phyloP scores from a whole-genome alignment of 768 basidiomycete genomes.

The Holtermannia corniformis region DNA sequence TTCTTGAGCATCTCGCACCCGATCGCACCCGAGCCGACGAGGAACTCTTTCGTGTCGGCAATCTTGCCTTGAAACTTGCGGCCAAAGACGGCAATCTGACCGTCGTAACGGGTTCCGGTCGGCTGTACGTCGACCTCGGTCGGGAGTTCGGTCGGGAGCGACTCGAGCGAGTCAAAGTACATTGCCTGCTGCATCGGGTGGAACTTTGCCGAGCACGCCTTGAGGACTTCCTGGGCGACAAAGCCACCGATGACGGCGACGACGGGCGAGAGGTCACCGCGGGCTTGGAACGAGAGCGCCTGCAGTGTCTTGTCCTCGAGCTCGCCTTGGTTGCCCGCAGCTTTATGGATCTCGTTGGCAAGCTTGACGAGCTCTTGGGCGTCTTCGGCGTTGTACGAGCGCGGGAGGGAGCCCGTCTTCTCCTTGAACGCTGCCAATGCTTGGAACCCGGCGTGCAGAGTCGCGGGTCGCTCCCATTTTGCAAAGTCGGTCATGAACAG shows the following conservation, averaged over 20 bases:
- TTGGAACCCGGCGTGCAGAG: slow-evolving; percentile 89
- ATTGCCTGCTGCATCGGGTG: slow-evolving; percentile 89
- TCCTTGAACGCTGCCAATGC: slow-evolving; percentile 70
- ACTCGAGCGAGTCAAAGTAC: slow-evolving; percentile 97
- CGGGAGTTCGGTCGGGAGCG: slow-evolving; percentile 65
- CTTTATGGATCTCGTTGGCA: slow-evolving; percentile 57
- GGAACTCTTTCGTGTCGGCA: slow-evolving; percentile 78
- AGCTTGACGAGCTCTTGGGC: slow-evolving; percentile 61
- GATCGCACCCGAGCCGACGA: slow-evolving; percentile 97
- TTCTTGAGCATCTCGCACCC: slow-evolving; percentile 99
- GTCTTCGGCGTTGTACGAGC: slow-evolving; percentile 72
- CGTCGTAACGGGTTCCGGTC: slow-evolving; percentile 74
- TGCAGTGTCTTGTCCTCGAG: slow-evolving; percentile 67
- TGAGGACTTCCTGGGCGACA: slow-evolving; percentile 94
- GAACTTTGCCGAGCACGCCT: slow-evolving; percentile 96
- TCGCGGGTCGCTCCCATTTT: slow-evolving; percentile 85
- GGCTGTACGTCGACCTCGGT: slow-evolving; percentile 77
- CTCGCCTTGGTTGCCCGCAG: slow-evolving; percentile 51
- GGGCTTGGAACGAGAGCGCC: slow-evolving; percentile 82
- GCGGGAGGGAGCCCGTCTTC: slow-evolving; percentile 60
- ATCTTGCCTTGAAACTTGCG: slow-evolving; percentile 86
- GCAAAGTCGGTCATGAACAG: slow-evolving; percentile 92
- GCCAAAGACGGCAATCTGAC: slow-evolving; percentile 93
- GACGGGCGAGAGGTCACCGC: slow-evolving; percentile 79
- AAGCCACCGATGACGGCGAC: slow-evolving; percentile 93